These are phyloP conservation scores for Yarrowia sp. DNA, from an alignment of 805 yeast genomes.

Conservation along the genomic window DNA sequence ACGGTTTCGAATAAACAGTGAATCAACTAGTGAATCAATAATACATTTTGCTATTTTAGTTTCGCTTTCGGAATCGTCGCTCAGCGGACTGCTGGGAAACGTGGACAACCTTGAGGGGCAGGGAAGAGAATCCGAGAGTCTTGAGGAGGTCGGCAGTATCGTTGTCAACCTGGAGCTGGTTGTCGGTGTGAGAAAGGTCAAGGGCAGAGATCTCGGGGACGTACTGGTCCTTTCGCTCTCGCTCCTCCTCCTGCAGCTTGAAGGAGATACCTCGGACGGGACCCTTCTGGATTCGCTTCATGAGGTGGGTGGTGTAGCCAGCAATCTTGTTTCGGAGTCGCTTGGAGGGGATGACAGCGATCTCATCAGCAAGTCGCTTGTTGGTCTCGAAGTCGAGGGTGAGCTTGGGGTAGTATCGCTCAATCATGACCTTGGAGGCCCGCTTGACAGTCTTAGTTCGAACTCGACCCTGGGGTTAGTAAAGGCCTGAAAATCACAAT, in stretches of 20 bases:
- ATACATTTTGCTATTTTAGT: conserved; percentile 43
- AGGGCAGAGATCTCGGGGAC: conserved; percentile 99
- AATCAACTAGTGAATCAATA: conserved; percentile 24
- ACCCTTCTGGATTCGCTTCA: conserved; percentile 99
- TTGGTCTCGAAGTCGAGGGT: conserved; percentile 99
- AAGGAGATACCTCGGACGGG: conserved; percentile 99
- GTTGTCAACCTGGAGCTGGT: conserved; percentile 93
- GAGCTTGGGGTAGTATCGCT: conserved; percentile 99
- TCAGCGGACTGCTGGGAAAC: conserved; percentile 69
- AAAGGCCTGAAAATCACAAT: not conserved
- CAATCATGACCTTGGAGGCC: conserved; percentile 99
- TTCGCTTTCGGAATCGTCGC: conserved; percentile 92
- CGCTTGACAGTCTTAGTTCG: conserved; percentile 99
- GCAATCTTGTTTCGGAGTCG: conserved; percentile 99
- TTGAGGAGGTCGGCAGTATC: conserved; percentile 95
- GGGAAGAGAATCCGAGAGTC: conserved; percentile 70
- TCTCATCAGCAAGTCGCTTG: conserved; percentile 98
- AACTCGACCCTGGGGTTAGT: conserved; percentile 85
- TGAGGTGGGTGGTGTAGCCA: conserved; percentile 99
- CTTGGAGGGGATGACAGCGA: conserved; percentile 98
- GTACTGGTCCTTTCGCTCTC: conserved; percentile 99
- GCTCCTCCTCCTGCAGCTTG: conserved; percentile 99
- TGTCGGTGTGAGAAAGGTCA: conserved; percentile 94
- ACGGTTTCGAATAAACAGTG: conserved; percentile 17
- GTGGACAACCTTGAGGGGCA: conserved; percentile 80